phyloP scores from a whole-genome alignment of 1,139 yeast species.

The Sugiyamaella sp. region DNA sequence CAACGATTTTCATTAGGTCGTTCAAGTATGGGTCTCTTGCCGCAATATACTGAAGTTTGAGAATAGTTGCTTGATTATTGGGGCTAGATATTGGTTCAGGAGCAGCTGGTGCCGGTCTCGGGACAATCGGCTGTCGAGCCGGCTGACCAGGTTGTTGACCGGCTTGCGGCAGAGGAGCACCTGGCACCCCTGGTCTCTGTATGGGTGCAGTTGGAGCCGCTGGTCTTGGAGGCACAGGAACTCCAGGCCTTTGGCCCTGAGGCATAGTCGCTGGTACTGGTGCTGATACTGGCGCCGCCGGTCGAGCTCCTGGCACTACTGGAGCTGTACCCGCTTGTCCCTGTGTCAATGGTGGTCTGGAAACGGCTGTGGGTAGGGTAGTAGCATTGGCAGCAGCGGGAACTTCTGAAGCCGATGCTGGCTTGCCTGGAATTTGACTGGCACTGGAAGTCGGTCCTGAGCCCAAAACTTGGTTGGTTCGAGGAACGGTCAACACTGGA shows the following conservation, averaged over 20 bases:
- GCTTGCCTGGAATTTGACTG: too few relatives aligned
- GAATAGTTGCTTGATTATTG: conserved; percentile 78
- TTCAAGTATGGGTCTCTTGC: conserved; percentile 67
- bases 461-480: neutral
- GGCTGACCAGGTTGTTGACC: conserved; percentile 15
- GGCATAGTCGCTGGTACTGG: conserved; percentile 1
- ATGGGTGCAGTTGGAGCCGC: conserved; percentile 19
- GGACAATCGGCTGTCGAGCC: neutral
- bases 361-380: neutral
- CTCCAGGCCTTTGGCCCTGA: neutral
- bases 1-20: conserved; percentile 77
- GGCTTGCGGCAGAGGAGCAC: conserved; percentile 19
- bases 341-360: too few relatives aligned
- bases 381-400: neutral
- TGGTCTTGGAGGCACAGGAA: conserved; percentile 21
- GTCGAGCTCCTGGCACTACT: neutral
- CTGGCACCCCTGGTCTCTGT: conserved; percentile 12
- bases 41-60: conserved; percentile 80
- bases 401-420: too few relatives aligned
- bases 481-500: neutral
- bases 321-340: neutral
- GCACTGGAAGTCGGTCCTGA: too few relatives aligned
- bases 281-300: neutral
- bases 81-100: conserved; percentile 25
- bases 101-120: conserved; percentile 12